Conservation (phyloP, 352 stramenopile genomes). For the Phytophthora lateralis region DNA sequence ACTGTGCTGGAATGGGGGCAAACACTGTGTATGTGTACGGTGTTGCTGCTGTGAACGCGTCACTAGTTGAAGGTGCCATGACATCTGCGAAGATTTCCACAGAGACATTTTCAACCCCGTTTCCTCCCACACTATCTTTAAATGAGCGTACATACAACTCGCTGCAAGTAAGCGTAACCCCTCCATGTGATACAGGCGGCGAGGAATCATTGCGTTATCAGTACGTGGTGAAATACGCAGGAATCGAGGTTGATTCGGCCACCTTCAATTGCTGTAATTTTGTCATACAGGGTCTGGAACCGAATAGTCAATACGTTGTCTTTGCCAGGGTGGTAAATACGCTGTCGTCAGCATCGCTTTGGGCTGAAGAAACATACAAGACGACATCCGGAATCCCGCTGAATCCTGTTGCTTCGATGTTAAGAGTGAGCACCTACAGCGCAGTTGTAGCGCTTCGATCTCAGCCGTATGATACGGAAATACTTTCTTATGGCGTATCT, state of each 20-base stretch:
- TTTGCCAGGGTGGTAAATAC: conserved; percentile 38
- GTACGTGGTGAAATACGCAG: conserved; percentile 31
- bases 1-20: conserved; percentile 49
- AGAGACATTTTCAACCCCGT: conserved; percentile 31
- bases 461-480: conserved; percentile 42
- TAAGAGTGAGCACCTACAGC: conserved; percentile 51
- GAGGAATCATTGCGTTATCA: conserved; percentile 37
- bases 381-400: conserved; percentile 46
- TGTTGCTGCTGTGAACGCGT: conserved; percentile 49
- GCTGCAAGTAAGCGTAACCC: conserved; percentile 43
- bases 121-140: conserved; percentile 32
- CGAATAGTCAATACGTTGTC: conserved; percentile 36
- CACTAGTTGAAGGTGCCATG: conserved; percentile 40
- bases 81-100: conserved; percentile 35
- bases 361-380: conserved; percentile 18
- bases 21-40: conserved; percentile 54
- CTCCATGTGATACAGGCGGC: conserved; percentile 50
- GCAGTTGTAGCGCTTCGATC: conserved; percentile 28
- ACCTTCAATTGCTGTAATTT: conserved; percentile 57
- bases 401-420: conserved; percentile 19
- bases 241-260: conserved; percentile 14
- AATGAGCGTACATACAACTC: conserved; percentile 21
- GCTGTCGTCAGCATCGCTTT: conserved; percentile 11
- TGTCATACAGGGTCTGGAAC: conserved; percentile 30
- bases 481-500: conserved; percentile 38